phyloP scores from a whole-genome alignment of 2,329 filamentous ascomycete species.

The Didymella sp. region DNA sequence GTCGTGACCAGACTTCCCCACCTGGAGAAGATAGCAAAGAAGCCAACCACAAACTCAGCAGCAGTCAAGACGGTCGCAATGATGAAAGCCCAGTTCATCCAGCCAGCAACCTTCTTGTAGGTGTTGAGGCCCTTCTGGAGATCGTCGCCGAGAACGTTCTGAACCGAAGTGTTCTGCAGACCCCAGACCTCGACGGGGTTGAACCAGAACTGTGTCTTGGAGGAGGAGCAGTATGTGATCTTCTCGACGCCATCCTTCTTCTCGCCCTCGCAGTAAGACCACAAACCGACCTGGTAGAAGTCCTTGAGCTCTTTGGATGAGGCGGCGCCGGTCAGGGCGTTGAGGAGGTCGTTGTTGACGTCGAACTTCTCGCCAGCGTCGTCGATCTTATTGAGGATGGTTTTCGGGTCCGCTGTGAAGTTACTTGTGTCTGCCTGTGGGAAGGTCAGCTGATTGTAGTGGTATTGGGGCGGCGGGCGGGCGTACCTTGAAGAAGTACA shows the following conservation, averaged over 20 bases:
- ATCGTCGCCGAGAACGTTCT: constrained; percentile 66
- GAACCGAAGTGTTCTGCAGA: constrained; percentile 62
- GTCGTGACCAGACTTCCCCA: constrained; percentile 83
- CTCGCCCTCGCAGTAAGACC: constrained; percentile 80
- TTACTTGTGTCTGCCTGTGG: constrained; percentile 53
- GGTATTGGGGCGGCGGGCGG: constrained; percentile 63
- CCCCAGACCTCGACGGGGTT: constrained; percentile 71
- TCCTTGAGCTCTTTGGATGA: constrained; percentile 65
- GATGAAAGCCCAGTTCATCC: constrained; percentile 83
- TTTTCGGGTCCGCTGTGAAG: constrained; percentile 60
- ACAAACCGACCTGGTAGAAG: constrained; percentile 81
- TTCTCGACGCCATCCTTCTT: constrained; percentile 59
- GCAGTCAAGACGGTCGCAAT: constrained; percentile 73
- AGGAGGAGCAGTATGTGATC: constrained; percentile 70
- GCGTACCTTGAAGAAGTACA: constrained; percentile 64
- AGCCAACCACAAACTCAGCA: constrained; percentile 76
- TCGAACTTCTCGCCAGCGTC: constrained; percentile 36
- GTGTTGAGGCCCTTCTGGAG: constrained; percentile 72
- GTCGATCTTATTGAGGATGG: constrained; percentile 40
- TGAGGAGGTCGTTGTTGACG: constrained; percentile 50
- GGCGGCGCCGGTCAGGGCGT: constrained; percentile 50
- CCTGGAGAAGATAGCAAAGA: constrained; percentile 83
- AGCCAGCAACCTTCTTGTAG: constrained; percentile 77
- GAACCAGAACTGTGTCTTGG: constrained; percentile 78
- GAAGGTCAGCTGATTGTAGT: constrained; percentile 22